Base-by-base conservation (phyloP, 2,329 filamentous ascomycete species). In the Colletotrichum shisoi region DNA sequence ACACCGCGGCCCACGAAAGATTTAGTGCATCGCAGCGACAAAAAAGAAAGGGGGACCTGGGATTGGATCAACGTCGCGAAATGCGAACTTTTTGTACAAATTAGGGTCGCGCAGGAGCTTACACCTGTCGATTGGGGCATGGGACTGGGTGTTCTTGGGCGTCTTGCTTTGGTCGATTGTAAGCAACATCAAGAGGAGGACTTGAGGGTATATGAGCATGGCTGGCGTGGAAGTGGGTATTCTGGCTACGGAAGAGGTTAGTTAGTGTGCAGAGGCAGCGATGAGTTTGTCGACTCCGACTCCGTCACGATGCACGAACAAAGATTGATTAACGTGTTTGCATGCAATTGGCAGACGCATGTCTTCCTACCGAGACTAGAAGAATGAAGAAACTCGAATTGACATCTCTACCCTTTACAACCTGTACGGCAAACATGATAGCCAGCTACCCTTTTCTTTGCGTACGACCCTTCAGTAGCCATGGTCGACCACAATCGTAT, bases 131-230 rank as follows among this genome's bases (percentile, higher is more conserved):
- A 44, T 40, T 51, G 54, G 49, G 56, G 62, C 65, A 65, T 60
- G 49, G 64, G 45, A 57, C 42, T 9, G 8, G 65, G 62, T 64
- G 62, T 68, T 67, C 19, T 27, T 17, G n/a, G 58, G 48, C 51
- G 57, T 61, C 4, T 40, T 48, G 17, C 2, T 52, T 48, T 39
- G 52, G 34, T 42, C 9, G 17, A 52, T 17, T 19, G 15, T 37
- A 44, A 48, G 53, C 53, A 54, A 63, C 37, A 48, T 49, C n/a
- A 68, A 65, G 61, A 68, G 65, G 49, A 56, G 65, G 65, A 40
- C 12, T 12, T 21, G 15, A 9, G 61, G 24, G 46, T 45, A 60
- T 40, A 67, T 51, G 44, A 64, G 61, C 61, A 59, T 45, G 61
- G 61, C 44, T 24, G 24, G 42, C 54, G 17, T 21, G 21, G 40